Conservation (phyloP, 2,329 filamentous ascomycete species). For the Cercospora brassicicola region DNA sequence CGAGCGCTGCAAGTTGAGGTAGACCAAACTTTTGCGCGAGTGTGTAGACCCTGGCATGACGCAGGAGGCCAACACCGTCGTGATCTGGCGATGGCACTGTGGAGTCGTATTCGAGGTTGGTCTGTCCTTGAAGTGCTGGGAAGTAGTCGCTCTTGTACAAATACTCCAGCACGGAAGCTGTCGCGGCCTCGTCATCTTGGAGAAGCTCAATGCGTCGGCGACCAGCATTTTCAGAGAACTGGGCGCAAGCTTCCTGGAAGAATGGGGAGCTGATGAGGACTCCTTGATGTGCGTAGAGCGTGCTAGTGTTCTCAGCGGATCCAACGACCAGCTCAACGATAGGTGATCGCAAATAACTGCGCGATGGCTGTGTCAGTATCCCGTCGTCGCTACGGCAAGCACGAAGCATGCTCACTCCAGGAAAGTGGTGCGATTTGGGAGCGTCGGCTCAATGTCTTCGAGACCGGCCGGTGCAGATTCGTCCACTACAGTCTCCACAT, state of each 20-base stretch:
- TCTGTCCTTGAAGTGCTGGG: constrained; percentile 61
- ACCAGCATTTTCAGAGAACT: constrained; percentile 58
- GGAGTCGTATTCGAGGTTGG: constrained; percentile 68
- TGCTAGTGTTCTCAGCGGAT: constrained; percentile 58
- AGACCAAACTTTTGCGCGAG: constrained; percentile 75
- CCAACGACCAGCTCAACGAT: constrained; percentile 51
- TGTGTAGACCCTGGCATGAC: constrained; percentile 86
- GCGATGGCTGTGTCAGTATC: not conserved
- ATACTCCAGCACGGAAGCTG: constrained; percentile 78
- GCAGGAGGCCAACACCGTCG: constrained; percentile 78
- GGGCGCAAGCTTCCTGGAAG: constrained; percentile 64
- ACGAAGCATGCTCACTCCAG: constrained; percentile 43
- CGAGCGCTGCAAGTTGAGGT: constrained; percentile 68
- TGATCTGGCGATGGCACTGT: constrained; percentile 67
- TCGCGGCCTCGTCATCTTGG: constrained; percentile 68
- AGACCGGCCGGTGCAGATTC: constrained; percentile 42
- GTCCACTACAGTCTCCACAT: constrained; percentile 32
- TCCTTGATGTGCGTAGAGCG: constrained; percentile 76
- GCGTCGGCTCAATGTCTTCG: constrained; percentile 46
- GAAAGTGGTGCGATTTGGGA: constrained; percentile 46
- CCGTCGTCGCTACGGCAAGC: not conserved
- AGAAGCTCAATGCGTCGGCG: constrained; percentile 68
- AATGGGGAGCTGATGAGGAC: constrained; percentile 73
- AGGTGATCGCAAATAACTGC: constrained; percentile 51
- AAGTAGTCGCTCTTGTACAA: constrained; percentile 88